Conservation (phyloP, 805 yeast species). For the Metschnikowia vanudenii region DNA sequence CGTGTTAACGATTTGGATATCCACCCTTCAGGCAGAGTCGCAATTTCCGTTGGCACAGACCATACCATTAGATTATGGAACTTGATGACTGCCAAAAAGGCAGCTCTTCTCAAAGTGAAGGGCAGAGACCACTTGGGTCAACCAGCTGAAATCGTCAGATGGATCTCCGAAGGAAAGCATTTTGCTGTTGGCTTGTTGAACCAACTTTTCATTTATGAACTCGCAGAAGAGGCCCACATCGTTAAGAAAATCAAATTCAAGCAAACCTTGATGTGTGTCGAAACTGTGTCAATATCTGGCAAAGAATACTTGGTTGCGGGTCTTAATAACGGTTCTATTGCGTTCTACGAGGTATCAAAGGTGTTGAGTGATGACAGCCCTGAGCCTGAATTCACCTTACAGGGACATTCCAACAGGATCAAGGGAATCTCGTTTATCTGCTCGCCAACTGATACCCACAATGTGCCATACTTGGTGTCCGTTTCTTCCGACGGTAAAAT, state of each 20-base stretch:
- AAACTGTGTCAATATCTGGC: constrained; percentile 45
- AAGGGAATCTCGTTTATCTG: constrained; percentile 66
- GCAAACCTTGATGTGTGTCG: constrained; percentile 67
- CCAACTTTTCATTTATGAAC: constrained; percentile 62
- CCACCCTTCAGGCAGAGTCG: constrained; percentile 88
- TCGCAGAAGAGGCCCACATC: constrained; percentile 56
- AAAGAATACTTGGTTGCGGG: constrained; percentile 65
- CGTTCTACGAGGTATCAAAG: constrained; percentile 46
- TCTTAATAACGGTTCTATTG: constrained; percentile 66
- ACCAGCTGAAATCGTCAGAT: constrained; percentile 60
- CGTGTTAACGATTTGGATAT: constrained; percentile 80
- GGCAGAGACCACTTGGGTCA: constrained; percentile 68
- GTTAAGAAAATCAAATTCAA: constrained; percentile 51
- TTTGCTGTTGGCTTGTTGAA: constrained; percentile 75
- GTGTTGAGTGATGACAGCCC: constrained; percentile 17
- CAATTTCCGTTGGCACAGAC: constrained; percentile 86
- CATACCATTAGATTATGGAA: constrained; percentile 88
- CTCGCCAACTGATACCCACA: constrained; percentile 34
- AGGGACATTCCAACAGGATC: constrained; percentile 83
- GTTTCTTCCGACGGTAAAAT: constrained; percentile 92
- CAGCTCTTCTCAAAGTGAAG: constrained; percentile 73
- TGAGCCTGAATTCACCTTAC: constrained; percentile 56
- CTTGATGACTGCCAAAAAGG: constrained; percentile 93
- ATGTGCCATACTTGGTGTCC: constrained; percentile 57
- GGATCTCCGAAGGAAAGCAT: constrained; percentile 66